A percentile compares a stretch with the other conserved stretches of the same genome.
Evolutionary conservation across 1,139 yeast species (phyloP).

Genomic region (Taphrina sp.): DNA sequence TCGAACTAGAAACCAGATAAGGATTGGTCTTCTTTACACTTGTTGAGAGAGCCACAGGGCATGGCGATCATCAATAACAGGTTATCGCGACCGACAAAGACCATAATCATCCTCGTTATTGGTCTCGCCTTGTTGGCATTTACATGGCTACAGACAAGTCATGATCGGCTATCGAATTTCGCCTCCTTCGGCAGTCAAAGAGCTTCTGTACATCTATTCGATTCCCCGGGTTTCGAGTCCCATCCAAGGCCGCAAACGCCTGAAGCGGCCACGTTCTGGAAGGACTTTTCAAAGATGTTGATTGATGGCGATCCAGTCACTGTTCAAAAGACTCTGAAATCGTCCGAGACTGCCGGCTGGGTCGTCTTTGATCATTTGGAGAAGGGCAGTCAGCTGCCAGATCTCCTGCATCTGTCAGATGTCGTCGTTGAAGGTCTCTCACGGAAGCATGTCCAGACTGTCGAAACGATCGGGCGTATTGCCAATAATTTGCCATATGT

Average conservation of each 20-base stretch:
- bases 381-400: conserved; percentile 3
- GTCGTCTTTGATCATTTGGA: neutral
- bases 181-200: neutral
- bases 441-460: neutral
- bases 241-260: neutral
- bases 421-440: neutral
- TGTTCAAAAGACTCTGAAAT: neutral
- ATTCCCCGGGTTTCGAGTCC: neutral
- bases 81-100: conserved; percentile 7
- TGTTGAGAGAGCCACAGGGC: no score
- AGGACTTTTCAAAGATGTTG: neutral
- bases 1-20: no score
- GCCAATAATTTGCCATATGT: conserved; percentile 8
- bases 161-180: neutral
- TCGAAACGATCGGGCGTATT: neutral
- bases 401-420: neutral
- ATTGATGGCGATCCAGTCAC: neutral
- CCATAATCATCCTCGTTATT: neutral
- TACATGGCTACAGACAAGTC: neutral
- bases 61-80: conserved; percentile 16
- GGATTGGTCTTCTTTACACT: no score
- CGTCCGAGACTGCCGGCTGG: conserved; percentile 3
- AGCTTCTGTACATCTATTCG: neutral
- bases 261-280: conserved; percentile 3
- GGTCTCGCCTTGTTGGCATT: neutral